These are phyloP conservation scores for Primulina eburnea DNA, from an alignment of 257 asterid genomes.

Conservation along the genomic window DNA sequence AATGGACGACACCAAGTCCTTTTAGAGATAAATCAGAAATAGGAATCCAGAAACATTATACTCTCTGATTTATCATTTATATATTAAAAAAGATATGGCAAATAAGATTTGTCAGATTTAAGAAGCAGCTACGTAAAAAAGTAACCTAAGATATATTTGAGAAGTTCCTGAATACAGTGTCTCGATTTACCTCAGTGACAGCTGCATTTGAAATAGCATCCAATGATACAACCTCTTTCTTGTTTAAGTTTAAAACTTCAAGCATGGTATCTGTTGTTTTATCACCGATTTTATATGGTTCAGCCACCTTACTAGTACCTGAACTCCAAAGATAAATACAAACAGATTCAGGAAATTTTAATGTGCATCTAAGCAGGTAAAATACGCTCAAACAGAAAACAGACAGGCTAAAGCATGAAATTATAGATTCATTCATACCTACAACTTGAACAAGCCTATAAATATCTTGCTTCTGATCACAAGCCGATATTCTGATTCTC, in stretches of 20 bases:
- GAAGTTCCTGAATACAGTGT: constrained; percentile 15
- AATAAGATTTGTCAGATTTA: neutral
- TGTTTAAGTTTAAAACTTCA: constrained; percentile 77
- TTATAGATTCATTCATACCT: constrained; percentile 45
- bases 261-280: constrained; percentile 72
- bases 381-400: constrained; percentile 1
- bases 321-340: constrained; percentile 18
- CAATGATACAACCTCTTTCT: constrained; percentile 65
- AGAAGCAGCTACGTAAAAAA: constrained; percentile 12
- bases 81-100: constrained; percentile 1
- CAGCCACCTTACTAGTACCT: constrained; percentile 72
- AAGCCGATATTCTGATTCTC: constrained; percentile 66
- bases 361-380: neutral
- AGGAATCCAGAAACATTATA: constrained; percentile 13
- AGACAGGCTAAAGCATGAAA: constrained; percentile 17
- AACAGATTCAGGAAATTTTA: constrained; percentile 14
- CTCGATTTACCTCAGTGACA: constrained; percentile 68
- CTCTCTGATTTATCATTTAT: neutral
- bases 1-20: constrained; percentile 1
- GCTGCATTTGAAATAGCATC: constrained; percentile 81
- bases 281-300: constrained; percentile 71
- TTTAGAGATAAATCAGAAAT: constrained; percentile 17
- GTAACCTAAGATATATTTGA: constrained; percentile 20
- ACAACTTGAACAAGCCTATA: constrained; percentile 92
- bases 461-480: constrained; percentile 74